Evolutionary conservation across 2,329 filamentous ascomycete species (phyloP).

Genomic region (Aspergillus tanneri): DNA sequence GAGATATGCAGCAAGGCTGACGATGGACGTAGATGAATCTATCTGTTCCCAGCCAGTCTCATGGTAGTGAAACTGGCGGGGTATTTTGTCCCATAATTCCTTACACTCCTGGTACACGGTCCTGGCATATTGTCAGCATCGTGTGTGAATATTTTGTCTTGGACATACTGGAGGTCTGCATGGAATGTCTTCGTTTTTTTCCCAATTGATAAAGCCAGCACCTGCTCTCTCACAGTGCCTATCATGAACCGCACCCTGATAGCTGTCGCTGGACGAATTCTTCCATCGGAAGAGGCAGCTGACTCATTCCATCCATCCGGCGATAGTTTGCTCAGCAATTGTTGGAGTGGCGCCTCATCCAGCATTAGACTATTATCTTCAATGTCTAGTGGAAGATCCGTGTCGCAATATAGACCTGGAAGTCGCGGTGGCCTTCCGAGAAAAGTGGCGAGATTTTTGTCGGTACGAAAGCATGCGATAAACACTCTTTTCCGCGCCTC

Average conservation of each 20-base stretch:
- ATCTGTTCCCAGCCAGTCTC: conserved; percentile 14
- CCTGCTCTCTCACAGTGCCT: conserved; percentile 24
- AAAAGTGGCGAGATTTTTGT: conserved; percentile 9
- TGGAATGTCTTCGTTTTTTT: conserved; percentile 6
- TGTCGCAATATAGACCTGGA: conserved; percentile 6
- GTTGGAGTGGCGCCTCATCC: conserved; percentile 7
- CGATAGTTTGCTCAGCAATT: conserved; percentile 16
- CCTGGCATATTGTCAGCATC: not conserved
- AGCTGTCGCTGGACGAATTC: conserved; percentile 17
- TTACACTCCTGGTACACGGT: conserved; percentile 16
- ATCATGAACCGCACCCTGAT: conserved; percentile 23
- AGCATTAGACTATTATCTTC: conserved; percentile 6
- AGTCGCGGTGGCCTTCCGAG: conserved; percentile 9
- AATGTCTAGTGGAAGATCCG: conserved; percentile 3
- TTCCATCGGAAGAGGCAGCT: conserved; percentile 3
- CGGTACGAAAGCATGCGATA: conserved; percentile 3
- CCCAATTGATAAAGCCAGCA: conserved; percentile 24
- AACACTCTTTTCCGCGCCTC: conserved; percentile 7
- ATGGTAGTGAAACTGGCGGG: conserved; percentile 21
- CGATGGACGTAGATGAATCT: conserved; percentile 5
- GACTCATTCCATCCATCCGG: conserved; percentile 22
- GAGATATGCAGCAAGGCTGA: conserved; percentile 19
- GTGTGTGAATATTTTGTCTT: not conserved
- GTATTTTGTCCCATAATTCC: conserved; percentile 19
- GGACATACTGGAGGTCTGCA: not conserved